Evolutionary conservation across 2,329 filamentous ascomycete genomes (phyloP), one percentile per base, ranked within the genome.

Genomic region (Lecanicillium sp.): DNA sequence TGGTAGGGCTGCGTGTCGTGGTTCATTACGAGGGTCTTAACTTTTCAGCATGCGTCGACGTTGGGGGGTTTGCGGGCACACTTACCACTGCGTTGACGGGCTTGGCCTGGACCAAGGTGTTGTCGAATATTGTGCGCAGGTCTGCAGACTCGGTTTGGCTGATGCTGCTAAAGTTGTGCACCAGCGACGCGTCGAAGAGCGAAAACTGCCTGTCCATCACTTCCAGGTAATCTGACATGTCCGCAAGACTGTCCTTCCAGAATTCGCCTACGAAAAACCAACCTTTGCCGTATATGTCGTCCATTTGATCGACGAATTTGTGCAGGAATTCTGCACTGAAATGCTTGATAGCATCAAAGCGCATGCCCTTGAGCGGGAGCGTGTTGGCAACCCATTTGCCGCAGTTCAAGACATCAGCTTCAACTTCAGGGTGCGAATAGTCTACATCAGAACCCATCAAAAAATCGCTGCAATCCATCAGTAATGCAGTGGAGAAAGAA

Each of bases 391-490:
- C 71, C 85, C 85, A 89, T 4, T 74, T 67, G 2, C 79, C 81
- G 85, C 84, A 88, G 43, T 73, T 70, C 46, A 83, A 68, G 4
- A 87, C 74, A 54, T 88, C 85, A 4, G 73, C 62, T 27, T 73
- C 70, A 9, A 87, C 84, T 55, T 86, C 83, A 0, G 72, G 70
- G 49, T 85, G 74, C 2, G 67, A 64, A 60, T 84, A 84, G 62
- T 87, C 83, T 32, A 88, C 62, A 60, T 88, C 80, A 5, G 81
- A 79, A 55, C 86, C 87, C 81, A 88, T 86, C 14, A 87, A 72
- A 58, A 81, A 87, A 61, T 83, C 79, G 35, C 60, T 84, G 32
- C 10, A 14, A 35, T n/a, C 57, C 83, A 78, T 12, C 4, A 21
- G 15, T 17, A 29, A 29, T 29, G 26, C 32, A 35, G 32, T 14